These are phyloP conservation scores for Gloeostereum incarnatum DNA, from an alignment of 768 basidiomycete genomes.

Conservation along the genomic window DNA sequence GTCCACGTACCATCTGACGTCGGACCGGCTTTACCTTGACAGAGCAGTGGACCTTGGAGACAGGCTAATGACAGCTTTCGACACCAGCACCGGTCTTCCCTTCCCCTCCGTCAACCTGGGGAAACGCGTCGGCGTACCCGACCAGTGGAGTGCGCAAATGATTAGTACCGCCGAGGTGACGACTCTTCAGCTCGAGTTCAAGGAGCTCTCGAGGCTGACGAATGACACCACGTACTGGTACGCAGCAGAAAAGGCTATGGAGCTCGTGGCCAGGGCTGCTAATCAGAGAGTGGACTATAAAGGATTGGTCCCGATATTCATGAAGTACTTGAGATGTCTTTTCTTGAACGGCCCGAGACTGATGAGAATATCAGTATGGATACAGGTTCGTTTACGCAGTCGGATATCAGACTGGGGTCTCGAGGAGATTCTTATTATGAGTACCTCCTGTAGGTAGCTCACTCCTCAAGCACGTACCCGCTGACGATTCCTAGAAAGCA, in stretches of 20 bases:
- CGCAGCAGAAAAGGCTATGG: constrained; percentile 57
- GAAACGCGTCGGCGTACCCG: constrained; percentile 35
- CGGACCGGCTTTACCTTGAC: constrained; percentile 46
- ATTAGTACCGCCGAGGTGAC: constrained; percentile 63
- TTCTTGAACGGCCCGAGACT: background rate
- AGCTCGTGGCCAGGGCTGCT: constrained; percentile 44
- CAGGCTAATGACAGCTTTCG: constrained; percentile 55
- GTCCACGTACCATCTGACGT: constrained; percentile 56
- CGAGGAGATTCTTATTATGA: constrained; percentile 80
- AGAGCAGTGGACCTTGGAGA: constrained; percentile 61
- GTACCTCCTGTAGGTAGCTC: constrained; percentile 44
- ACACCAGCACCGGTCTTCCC: constrained; percentile 61
- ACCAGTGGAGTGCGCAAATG: constrained; percentile 37
- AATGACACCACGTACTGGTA: constrained; percentile 59
- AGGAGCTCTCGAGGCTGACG: constrained; percentile 57
- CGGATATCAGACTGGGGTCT: constrained; percentile 67
- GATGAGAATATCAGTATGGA: constrained; percentile 9
- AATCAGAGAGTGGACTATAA: constrained; percentile 38
- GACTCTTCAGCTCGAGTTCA: constrained; percentile 68
- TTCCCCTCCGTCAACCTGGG: constrained; percentile 52
- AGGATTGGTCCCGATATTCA: constrained; percentile 67
- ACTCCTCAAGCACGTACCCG: background rate
- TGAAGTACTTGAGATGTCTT: constrained; percentile 36
- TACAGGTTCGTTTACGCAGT: constrained; percentile 20
- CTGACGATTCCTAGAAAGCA: constrained; percentile 31